Base-by-base conservation (phyloP, 2,329 filamentous ascomycete genomes). In the Truncatella angustata region DNA sequence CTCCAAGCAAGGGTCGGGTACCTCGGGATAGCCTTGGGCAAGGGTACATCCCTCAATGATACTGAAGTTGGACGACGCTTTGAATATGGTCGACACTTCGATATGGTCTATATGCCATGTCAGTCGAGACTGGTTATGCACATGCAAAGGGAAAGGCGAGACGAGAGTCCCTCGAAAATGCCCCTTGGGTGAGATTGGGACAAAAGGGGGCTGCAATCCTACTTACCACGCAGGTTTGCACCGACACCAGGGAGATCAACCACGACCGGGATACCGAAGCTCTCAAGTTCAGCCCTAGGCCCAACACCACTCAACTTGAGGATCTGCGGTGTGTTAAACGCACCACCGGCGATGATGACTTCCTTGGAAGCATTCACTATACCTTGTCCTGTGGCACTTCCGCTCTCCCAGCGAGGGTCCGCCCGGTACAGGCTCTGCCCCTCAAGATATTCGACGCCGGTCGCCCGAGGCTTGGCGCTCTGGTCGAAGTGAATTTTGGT, bases 221-320 rank as follows among this genome's bases (percentile, higher is more conserved):
- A n/a, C 28, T 46, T 23, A 46, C 34, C 63, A 58, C 81, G 74
- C 5, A 85, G 68, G 65, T 84, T 84, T 10, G 68, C 74, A 36
- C 82, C 82, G 9, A 85, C 81, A 46, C 80, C 82, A 0, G 80
- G 81, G 1, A 80, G 69, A 58, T 84, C 74, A 1, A 68, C 63
- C 32, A 82, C 58, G 4, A 82, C 69, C 2, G 71, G 66, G 53
- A 72, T 70, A 12, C 56, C 55, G 45, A 65, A 63, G 35, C 63
- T 62, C 30, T 64, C 56, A 0, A 78, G 64, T 47, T 77, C 70
- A 1, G 53, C 57, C 2, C 65, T 63, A 1, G 74, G 72, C 0
- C 76, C 76, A 37, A 68, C 54, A 34, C 77, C 76, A n/a, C 74
- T 78, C 18, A 78, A 69, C 66, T 78, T 76, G 16, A 80, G 66